phyloP scores from a whole-genome alignment of 192 early-diverging fungal species.

The Umbelopsis vinacea region DNA sequence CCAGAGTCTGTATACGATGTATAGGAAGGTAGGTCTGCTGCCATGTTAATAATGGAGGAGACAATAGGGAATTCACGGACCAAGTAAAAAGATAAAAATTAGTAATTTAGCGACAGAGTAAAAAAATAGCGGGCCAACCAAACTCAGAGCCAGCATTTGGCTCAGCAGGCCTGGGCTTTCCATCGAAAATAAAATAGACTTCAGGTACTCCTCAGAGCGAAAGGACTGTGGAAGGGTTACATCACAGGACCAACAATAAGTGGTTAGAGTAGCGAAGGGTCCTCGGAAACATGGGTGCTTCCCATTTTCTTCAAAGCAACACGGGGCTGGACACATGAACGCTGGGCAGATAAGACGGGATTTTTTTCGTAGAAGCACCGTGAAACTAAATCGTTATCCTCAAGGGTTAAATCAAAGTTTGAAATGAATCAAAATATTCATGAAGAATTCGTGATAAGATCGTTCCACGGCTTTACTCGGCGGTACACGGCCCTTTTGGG shows the following conservation, averaged over 20 bases:
- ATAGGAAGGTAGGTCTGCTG: neutral
- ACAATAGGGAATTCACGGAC: neutral
- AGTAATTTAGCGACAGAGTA: neutral
- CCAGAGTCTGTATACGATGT: conserved; percentile 11
- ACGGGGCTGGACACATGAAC: neutral
- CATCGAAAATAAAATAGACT: too few species aligned
- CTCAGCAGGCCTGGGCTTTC: too few species aligned
- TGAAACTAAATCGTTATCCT: neutral
- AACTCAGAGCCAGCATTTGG: too few species aligned
- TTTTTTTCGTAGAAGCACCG: neutral
- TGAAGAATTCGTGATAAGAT: neutral
- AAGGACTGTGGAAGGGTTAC: too few species aligned
- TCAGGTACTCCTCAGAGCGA: too few species aligned
- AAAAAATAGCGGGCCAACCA: too few species aligned
- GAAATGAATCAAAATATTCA: conserved; percentile 4
- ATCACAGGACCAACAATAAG: too few species aligned
- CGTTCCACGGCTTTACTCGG: neutral
- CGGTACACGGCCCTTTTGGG: neutral
- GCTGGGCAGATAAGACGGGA: neutral
- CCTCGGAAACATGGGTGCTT: neutral
- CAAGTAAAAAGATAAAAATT: neutral
- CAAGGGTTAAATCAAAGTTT: neutral
- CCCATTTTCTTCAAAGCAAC: neutral
- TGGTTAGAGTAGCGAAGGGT: too few species aligned
- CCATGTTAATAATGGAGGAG: neutral